Conservation (phyloP, 257 asterid species). For the Paraleonurus japonicus region DNA sequence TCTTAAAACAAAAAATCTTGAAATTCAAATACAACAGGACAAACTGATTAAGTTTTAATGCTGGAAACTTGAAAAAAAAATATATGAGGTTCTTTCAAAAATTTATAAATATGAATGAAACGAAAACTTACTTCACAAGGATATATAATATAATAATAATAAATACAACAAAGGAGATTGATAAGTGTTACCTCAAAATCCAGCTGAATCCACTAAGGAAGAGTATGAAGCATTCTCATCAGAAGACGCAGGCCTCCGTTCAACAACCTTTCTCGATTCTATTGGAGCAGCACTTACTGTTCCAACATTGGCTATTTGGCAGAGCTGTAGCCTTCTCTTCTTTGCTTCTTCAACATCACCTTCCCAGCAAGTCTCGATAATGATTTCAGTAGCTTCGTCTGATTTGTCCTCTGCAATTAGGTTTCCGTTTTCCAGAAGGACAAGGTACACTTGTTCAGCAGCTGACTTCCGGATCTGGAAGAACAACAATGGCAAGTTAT, state of each 20-base stretch:
- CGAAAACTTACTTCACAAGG: not conserved
- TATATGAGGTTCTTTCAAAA: not conserved
- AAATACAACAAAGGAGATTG: not conserved
- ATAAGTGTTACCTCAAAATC: slow-evolving; percentile 20
- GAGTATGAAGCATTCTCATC: slow-evolving; percentile 90
- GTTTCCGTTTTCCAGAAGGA: slow-evolving; percentile 59
- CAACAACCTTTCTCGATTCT: slow-evolving; percentile 29
- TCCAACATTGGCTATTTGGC: slow-evolving; percentile 53
- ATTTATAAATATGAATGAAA: not conserved
- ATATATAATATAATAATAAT: not conserved
- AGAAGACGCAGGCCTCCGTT: slow-evolving; percentile 27
- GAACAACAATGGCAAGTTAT: not conserved
- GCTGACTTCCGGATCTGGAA: slow-evolving; percentile 75
- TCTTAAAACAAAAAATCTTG: not conserved
- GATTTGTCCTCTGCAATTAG: slow-evolving; percentile 60
- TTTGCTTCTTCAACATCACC: slow-evolving; percentile 79
- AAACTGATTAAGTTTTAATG: not conserved
- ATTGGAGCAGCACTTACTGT: slow-evolving; percentile 23
- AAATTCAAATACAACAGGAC: not conserved
- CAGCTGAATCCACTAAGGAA: slow-evolving; percentile 89
- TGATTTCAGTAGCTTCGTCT: slow-evolving; percentile 67
- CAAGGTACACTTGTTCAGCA: slow-evolving; percentile 84
- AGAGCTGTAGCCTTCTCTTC: slow-evolving; percentile 54
- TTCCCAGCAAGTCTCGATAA: slow-evolving; percentile 91
- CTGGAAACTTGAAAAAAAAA: not conserved